These are phyloP conservation scores for Boletus sp. DNA, from an alignment of 768 basidiomycete species.

Conservation along the genomic window DNA sequence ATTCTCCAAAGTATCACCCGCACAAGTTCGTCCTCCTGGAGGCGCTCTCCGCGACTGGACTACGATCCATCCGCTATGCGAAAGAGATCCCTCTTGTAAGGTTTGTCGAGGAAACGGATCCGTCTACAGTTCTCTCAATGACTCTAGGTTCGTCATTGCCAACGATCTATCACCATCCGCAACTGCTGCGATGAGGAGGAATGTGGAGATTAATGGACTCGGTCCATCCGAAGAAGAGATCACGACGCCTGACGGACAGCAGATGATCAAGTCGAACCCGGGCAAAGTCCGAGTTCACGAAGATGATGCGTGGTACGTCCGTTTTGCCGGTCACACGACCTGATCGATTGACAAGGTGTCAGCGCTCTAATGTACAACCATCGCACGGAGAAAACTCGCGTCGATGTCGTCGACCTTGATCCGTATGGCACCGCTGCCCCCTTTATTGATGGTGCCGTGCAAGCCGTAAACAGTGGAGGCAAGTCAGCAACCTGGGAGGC, in stretches of 20 bases:
- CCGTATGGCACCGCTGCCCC: slow-evolving; percentile 98
- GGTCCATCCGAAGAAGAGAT: slow-evolving; percentile 34
- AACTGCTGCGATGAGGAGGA: slow-evolving; percentile 80
- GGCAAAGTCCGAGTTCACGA: slow-evolving; percentile 81
- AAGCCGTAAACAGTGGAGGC: slow-evolving; percentile 87
- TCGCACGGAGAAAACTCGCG: slow-evolving; percentile 65
- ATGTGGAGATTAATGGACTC: slow-evolving; percentile 80
- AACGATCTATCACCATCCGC: slow-evolving; percentile 90
- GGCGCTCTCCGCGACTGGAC: slow-evolving; percentile 92
- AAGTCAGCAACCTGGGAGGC: slow-evolving; percentile 17
- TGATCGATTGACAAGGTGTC: background rate
- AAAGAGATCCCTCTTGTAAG: slow-evolving; percentile 92
- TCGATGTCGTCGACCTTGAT: slow-evolving; percentile 96
- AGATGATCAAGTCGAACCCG: slow-evolving; percentile 16
- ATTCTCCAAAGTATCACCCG: slow-evolving; percentile 44
- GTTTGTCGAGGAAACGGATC: slow-evolving; percentile 42
- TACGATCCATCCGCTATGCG: slow-evolving; percentile 95
- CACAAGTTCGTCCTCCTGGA: slow-evolving; percentile 82
- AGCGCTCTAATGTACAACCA: slow-evolving; percentile 92
- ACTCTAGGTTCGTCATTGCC: slow-evolving; percentile 87
- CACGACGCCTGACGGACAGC: slow-evolving; percentile 9
- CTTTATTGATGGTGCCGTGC: slow-evolving; percentile 93
- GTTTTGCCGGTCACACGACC: background rate
- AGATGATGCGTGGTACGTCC: slow-evolving; percentile 86
- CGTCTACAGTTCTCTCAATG: slow-evolving; percentile 7